Conservation (phyloP, 306 rosid species). For the Macrotyloma uniflorum region DNA sequence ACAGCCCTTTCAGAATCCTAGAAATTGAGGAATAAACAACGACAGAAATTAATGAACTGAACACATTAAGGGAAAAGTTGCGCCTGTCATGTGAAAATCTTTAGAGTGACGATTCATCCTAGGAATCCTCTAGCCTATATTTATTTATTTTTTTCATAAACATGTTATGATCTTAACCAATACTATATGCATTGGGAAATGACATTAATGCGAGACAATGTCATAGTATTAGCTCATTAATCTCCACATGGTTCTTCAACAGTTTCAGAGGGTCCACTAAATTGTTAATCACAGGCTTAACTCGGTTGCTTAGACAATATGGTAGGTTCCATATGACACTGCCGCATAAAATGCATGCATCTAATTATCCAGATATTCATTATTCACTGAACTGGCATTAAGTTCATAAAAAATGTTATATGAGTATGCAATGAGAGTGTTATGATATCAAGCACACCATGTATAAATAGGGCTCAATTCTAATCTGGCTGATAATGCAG, state of each 20-base stretch:
- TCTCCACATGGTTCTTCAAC: background rate
- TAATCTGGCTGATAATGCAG: background rate
- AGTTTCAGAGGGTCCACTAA: background rate
- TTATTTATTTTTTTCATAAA: background rate
- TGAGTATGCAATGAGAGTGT: background rate
- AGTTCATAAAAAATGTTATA: background rate
- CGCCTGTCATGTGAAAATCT: background rate
- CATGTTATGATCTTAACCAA: background rate
- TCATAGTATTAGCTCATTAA: background rate
- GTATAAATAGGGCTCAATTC: background rate
- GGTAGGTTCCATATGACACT: background rate
- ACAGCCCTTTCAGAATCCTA: slow-evolving; percentile 92
- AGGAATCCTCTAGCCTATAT: background rate
- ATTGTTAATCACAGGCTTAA: background rate
- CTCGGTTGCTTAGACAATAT: background rate
- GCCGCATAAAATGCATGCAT: slow-evolving; percentile 2
- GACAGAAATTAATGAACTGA: background rate
- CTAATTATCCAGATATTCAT: slow-evolving; percentile 9
- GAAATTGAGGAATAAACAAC: slow-evolving; percentile 9
- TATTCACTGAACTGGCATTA: background rate
- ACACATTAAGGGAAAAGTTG: background rate
- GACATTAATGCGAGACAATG: too few species aligned
- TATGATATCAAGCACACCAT: too few species aligned
- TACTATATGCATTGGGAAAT: too few species aligned
- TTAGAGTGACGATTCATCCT: background rate